Evolutionary conservation across 768 basidiomycete genomes (phyloP).

Genomic region (Lactifluus piperatus): DNA sequence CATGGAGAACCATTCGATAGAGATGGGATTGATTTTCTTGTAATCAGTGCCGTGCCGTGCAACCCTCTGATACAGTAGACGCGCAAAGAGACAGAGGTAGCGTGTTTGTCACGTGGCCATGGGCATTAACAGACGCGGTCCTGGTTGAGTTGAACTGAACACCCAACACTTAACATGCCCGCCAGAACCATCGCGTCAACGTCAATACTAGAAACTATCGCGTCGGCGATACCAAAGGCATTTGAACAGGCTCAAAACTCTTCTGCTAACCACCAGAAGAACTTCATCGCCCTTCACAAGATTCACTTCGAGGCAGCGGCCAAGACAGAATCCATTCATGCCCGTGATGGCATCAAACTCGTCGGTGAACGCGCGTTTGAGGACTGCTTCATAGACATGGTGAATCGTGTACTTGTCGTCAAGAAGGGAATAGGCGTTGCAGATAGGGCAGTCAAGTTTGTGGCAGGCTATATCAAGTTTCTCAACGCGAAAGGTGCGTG

Average conservation of each 20-base stretch:
- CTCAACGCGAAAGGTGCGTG: conserved; percentile 65
- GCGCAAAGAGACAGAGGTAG: too few species aligned
- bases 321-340: conserved; percentile 40
- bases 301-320: conserved; percentile 58
- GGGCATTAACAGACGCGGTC: neutral
- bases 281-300: conserved; percentile 74
- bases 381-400: conserved; percentile 48
- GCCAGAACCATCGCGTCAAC: conserved; percentile 25
- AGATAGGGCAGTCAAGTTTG: conserved; percentile 75
- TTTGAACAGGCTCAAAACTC: conserved; percentile 74
- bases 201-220: conserved; percentile 25
- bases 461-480: conserved; percentile 68
- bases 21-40: neutral
- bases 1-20: neutral
- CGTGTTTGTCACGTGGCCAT: conserved; percentile 2
- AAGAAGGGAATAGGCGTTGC: conserved; percentile 77
- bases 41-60: too few species aligned
- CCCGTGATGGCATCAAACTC: conserved; percentile 44
- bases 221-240: conserved; percentile 44
- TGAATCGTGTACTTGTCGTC: conserved; percentile 51
- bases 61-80: too few species aligned
- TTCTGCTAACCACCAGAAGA: conserved; percentile 81
- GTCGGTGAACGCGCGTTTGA: conserved; percentile 75
- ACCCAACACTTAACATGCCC: neutral
- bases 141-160: neutral